Evolutionary conservation across 371 early-diverging fungal genomes (phyloP), one percentile per base, ranked within the genome.

Genomic region (Nematocida parisii): DNA sequence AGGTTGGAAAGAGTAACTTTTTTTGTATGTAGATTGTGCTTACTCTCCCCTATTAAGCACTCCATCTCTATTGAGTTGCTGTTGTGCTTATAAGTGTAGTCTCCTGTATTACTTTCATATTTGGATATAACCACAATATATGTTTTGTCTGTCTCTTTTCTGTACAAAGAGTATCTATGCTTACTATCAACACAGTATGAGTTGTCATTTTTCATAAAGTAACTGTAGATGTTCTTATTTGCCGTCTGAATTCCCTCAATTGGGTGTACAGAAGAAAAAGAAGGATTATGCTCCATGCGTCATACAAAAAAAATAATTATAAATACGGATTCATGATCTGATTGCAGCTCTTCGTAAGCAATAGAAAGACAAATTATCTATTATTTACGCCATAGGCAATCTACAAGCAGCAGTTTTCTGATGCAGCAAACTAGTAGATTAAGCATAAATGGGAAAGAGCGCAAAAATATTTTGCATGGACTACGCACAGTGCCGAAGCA

Each of bases 221-320:
- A 86, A 73, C 87, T 85, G 58, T 81, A 68, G 47, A 86, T 71
- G 75, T 87, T 83, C 82, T 87, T 87, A 70, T 85, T 86, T 66
- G 85, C 82, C 5, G 77, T 86, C 52, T 67, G 70, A 11, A 77
- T 70, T 7, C 80, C 80, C 33, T 77, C 80, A 1, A 70, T 60
- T n/a, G 66, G 33, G n/a, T 77, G 70, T 5, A 77, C 46, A 13
- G 57, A 77, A 5, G 71, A 56, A 27, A 67, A 54, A n/a, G 54
- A n/a, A 68, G 75, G 50, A 11, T 70, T 67, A 42, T 77, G 33
- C 27, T 71, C 66, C 80, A 77, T 77, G 39, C 18, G 42, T 3
- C 7, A 42, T 13, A 42, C 13, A 64, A 64, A 64, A 64, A 64
- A 64, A 20, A 64, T 20, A 64, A 20, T 20, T 64, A 64, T 58